phyloP scores from a whole-genome alignment of 192 early-diverging fungal species.

The Diversispora eburnea region DNA sequence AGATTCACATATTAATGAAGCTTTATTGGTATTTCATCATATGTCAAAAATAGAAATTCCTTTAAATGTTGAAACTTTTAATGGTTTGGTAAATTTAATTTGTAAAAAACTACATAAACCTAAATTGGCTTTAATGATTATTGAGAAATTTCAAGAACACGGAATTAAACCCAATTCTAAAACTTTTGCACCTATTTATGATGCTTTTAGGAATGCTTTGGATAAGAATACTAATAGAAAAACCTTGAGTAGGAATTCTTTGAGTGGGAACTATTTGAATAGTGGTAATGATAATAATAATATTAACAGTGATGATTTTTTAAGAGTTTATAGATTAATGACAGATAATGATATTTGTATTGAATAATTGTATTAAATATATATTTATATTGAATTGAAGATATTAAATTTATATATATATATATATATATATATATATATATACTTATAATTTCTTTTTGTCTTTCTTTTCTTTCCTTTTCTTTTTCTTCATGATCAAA shows the following conservation, averaged over 20 bases:
- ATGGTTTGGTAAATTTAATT: background rate
- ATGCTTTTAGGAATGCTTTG: background rate
- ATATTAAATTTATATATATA: no score
- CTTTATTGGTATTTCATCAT: constrained; percentile 12
- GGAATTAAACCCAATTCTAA: constrained; percentile 1
- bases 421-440: no score
- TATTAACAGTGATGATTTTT: background rate
- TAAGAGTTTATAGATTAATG: constrained; percentile 16
- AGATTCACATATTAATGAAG: constrained; percentile 12
- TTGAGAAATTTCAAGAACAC: constrained; percentile 16
- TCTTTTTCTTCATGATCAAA: no score
- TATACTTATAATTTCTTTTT: no score
- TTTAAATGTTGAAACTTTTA: constrained; percentile 3
- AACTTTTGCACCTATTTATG: background rate
- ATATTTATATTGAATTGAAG: no score
- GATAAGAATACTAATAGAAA: no score
- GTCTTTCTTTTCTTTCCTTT: no score
- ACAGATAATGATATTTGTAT: background rate
- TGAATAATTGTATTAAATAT: no score
- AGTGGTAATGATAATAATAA: background rate
- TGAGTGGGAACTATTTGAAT: no score
- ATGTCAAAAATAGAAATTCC: constrained; percentile 5
- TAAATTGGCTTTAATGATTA: background rate
- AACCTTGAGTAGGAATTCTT: no score
- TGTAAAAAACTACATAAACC: background rate